phyloP scores from a whole-genome alignment of 1,284 basidiomycete genomes.

The Leccinum fallax region DNA sequence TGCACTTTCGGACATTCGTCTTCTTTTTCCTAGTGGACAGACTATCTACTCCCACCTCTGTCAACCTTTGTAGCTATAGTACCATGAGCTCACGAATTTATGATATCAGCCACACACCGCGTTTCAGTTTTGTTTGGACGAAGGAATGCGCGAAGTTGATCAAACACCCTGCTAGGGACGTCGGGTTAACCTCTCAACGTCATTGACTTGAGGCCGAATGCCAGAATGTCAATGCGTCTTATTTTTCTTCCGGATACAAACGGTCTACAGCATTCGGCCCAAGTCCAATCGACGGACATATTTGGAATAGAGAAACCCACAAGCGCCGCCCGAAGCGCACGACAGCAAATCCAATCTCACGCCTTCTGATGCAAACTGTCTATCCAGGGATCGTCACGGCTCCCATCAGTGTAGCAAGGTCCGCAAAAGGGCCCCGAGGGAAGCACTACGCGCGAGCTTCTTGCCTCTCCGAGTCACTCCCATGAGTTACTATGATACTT shows the following conservation, averaged over 20 bases:
- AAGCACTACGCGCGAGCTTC: background rate
- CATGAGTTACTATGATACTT: background rate
- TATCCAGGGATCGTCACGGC: background rate
- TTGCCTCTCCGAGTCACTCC: background rate
- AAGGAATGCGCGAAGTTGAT: background rate
- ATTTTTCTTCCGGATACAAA: background rate
- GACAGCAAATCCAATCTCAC: background rate
- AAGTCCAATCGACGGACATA: background rate
- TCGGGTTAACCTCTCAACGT: background rate
- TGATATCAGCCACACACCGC: background rate
- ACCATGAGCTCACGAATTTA: background rate
- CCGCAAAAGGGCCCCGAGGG: background rate
- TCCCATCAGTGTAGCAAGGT: background rate
- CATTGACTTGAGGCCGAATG: no score
- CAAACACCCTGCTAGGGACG: background rate
- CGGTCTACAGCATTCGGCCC: background rate
- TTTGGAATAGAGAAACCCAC: background rate
- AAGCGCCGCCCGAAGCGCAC: background rate
- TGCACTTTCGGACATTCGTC: background rate
- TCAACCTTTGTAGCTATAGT: background rate
- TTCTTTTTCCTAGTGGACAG: conserved; percentile 2
- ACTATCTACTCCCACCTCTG: background rate
- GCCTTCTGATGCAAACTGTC: background rate
- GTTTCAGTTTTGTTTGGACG: background rate
- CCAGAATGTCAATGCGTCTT: background rate